phyloP scores from a whole-genome alignment of 306 rosid genomes.

The Rosa rugosa region DNA sequence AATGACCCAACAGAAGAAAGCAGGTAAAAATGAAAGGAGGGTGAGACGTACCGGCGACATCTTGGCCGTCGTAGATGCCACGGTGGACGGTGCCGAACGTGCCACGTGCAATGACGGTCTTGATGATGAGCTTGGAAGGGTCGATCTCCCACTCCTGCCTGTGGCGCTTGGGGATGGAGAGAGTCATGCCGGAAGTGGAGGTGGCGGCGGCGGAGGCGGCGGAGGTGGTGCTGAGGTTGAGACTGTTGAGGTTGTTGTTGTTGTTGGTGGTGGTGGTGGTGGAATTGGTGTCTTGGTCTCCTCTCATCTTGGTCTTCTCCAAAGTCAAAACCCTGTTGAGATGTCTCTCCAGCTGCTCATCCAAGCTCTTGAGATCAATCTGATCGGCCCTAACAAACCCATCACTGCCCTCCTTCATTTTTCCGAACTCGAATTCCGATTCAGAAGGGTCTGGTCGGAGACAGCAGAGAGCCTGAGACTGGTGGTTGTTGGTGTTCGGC shows the following conservation, averaged over 20 bases:
- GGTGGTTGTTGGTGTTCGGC: too few relatives aligned
- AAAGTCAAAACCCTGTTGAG: conserved; percentile 68
- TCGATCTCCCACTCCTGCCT: conserved; percentile 96
- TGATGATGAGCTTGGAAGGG: conserved; percentile 80
- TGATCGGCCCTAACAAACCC: conserved; percentile 97
- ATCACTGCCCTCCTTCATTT: conserved; percentile 79
- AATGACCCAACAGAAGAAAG: not conserved
- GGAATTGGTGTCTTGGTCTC: conserved; percentile 36
- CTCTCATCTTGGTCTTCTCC: conserved; percentile 61
- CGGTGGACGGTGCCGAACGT: conserved; percentile 95
- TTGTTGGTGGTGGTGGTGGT: not conserved
- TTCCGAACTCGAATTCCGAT: not conserved
- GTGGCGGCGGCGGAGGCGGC: conserved; percentile 5
- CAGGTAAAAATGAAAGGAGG: not conserved
- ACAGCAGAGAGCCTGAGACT: too few relatives aligned
- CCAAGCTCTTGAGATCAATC: conserved; percentile 98
- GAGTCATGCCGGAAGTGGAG: conserved; percentile 19
- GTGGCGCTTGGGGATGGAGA: conserved; percentile 40
- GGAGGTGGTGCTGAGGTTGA: not conserved
- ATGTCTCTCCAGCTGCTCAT: conserved; percentile 91
- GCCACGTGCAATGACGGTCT: conserved; percentile 81
- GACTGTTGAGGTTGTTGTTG: conserved; percentile 16
- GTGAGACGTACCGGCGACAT: conserved; percentile 73
- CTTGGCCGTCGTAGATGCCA: conserved; percentile 79
- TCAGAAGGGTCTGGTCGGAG: not conserved